A percentile compares a stretch with the other conserved stretches of the same genome.
Conservation (phyloP, 805 yeast species). For the Kuraishia molischiana region DNA sequence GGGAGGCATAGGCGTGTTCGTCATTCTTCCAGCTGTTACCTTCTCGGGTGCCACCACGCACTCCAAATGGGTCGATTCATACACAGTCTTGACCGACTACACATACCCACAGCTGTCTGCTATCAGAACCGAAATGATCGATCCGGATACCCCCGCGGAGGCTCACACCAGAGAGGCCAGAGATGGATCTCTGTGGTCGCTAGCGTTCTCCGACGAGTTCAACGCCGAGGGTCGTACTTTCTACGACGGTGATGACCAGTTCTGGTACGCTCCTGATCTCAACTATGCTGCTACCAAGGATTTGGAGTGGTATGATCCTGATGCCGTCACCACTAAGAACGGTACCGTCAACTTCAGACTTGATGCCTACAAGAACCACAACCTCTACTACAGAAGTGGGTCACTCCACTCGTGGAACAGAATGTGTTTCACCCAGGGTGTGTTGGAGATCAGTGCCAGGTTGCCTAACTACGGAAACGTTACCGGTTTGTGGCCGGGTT, state of each 20-base stretch:
- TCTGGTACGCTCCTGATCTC: constrained; percentile 77
- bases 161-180: constrained; percentile 35
- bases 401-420: constrained; percentile 92
- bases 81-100: constrained; percentile 43
- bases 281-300: constrained; percentile 84
- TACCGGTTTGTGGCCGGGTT: constrained; percentile 92
- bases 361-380: constrained; percentile 79
- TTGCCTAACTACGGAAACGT: constrained; percentile 73
- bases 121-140: constrained; percentile 52
- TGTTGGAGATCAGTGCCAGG: constrained; percentile 63
- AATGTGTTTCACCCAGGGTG: constrained; percentile 81
- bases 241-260: constrained; percentile 86
- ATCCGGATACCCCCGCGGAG: constrained; percentile 57
- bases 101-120: constrained; percentile 47
- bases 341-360: constrained; percentile 62
- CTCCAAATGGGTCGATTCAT: constrained; percentile 11
- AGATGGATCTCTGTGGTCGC: constrained; percentile 59
- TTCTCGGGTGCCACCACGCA: constrained; percentile 54
- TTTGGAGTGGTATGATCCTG: constrained; percentile 94
- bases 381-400: constrained; percentile 76
- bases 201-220: constrained; percentile 89
- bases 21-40: constrained; percentile 76
- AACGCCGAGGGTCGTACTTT: constrained; percentile 84
- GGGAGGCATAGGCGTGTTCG: constrained; percentile 60
- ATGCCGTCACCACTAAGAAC: constrained; percentile 67